These are phyloP conservation scores for Coemansia sp. DNA, from an alignment of 192 early-diverging fungal genomes.

Conservation along the genomic window DNA sequence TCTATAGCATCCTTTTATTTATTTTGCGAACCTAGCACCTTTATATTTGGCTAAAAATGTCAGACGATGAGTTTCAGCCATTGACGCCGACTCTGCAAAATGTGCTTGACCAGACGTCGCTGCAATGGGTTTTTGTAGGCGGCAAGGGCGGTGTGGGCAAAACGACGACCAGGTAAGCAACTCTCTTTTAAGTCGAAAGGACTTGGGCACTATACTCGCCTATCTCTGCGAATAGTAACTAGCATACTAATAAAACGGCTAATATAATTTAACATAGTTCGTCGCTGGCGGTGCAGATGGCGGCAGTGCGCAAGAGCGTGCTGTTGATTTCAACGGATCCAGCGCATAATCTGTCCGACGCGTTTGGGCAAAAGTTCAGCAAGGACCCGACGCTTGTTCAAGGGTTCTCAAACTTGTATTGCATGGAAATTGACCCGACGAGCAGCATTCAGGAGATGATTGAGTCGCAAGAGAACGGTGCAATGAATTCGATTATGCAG, in stretches of 20 bases:
- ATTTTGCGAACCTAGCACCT: too few species aligned
- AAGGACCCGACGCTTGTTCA: slow-evolving; percentile 94
- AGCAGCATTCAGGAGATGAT: slow-evolving; percentile 99
- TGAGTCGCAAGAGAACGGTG: slow-evolving; percentile 72
- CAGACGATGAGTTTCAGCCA: slow-evolving; percentile 71
- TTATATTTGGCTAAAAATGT: slow-evolving; percentile 24
- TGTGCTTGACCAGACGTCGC: slow-evolving; percentile 92
- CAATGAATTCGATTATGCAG: slow-evolving; percentile 88
- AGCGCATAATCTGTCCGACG: slow-evolving; percentile 98
- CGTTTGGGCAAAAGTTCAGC: slow-evolving; percentile 98
- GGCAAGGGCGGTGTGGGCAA: slow-evolving; percentile 99
- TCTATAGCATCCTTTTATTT: not conserved
- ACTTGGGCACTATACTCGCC: not conserved
- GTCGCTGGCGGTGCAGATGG: slow-evolving; percentile 91
- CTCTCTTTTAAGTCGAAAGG: not conserved
- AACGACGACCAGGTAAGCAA: slow-evolving; percentile 64
- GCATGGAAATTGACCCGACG: slow-evolving; percentile 99
- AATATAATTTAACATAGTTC: slow-evolving; percentile 59
- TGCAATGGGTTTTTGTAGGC: slow-evolving; percentile 99
- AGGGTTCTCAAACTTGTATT: slow-evolving; percentile 93
- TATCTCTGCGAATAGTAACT: not conserved
- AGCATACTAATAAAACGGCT: not conserved
- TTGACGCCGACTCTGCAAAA: slow-evolving; percentile 90
- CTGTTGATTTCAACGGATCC: slow-evolving; percentile 98
- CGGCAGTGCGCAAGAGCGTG: slow-evolving; percentile 87